Conservation (phyloP, 2,329 filamentous ascomycete species). For the Fusarium sp. region DNA sequence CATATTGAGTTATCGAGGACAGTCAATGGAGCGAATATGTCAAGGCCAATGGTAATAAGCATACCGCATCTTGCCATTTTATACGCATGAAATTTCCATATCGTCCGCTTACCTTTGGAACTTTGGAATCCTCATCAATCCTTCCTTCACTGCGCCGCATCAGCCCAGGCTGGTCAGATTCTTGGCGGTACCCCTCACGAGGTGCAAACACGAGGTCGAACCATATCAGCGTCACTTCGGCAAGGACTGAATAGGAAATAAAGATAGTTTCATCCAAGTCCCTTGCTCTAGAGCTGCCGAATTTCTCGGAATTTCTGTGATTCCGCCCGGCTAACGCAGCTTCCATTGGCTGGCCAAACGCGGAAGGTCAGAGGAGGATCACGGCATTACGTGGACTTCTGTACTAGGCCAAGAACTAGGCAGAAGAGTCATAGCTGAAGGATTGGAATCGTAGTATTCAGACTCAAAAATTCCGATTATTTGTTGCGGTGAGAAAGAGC, state of each 20-base stretch:
- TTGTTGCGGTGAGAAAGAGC: fast-evolving
- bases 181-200: neutral
- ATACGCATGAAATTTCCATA: neutral
- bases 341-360: neutral
- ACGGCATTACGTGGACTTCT: neutral
- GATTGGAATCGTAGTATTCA: neutral
- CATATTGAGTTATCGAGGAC: neutral
- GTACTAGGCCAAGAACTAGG: neutral
- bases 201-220: neutral
- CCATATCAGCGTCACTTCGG: neutral
- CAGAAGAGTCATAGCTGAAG: neutral
- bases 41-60: fast-evolving
- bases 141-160: neutral
- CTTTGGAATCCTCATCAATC: neutral
- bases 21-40: fast-evolving
- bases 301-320: neutral
- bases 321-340: too few species aligned
- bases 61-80: fast-evolving
- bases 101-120: fast-evolving
- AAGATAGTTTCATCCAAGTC: neutral
- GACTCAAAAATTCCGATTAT: fast-evolving
- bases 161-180: fast-evolving
- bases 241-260: neutral
- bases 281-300: too few species aligned
- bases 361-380: neutral